Evolutionary conservation across 495 filamentous ascomycete genomes (phyloP), one percentile per base, ranked within the genome.

Genomic region (Hypoxylon subgilvum): DNA sequence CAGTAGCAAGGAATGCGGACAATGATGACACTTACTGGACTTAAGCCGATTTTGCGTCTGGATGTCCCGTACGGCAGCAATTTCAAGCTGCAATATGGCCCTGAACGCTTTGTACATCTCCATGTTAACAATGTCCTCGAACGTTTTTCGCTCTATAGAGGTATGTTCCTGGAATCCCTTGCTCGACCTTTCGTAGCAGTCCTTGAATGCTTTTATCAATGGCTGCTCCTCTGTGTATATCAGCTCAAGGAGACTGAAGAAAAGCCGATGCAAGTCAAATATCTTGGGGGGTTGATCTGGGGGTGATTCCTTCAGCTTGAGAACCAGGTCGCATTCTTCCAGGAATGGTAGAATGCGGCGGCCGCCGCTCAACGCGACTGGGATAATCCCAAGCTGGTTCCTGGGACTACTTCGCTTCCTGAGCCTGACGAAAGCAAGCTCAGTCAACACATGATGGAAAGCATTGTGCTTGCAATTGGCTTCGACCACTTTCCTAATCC

Each of bases 381-480:
- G 19, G 22, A 52, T 43, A 27, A 52, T 43, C 6, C 18, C 49
- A 18, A 23, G 21, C 2, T 43, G 12, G 3, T 34, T 9, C 13
- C 19, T 9, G 14, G 1, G 49, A n/a, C 36, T 18, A 12, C n/a
- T 7, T 25, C 18, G 16, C 1, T 2, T 18, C 27, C 49, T 34
- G 2, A 42, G n/a, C 17, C 35, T 35, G 3, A 43, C 27, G 27
- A 52, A 52, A 5, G 38, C 38, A 42, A 52, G 27, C 6, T 52
- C 49, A 34, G 49, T 52, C 6, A 52, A 38, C 8, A 52, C 49
- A 52, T 43, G 49, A 52, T 52, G 49, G 8, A 52, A 52, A 23
- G 17, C 17, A 25, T 9, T 14, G 27, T 39, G 10, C 3, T 3
- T 7, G 10, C 3, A 43, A 34, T 18, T 31, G n/a, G 6, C 17